These are phyloP conservation scores for Pyracantha coccinea DNA, from an alignment of 331 rosid genomes.

Conservation along the genomic window DNA sequence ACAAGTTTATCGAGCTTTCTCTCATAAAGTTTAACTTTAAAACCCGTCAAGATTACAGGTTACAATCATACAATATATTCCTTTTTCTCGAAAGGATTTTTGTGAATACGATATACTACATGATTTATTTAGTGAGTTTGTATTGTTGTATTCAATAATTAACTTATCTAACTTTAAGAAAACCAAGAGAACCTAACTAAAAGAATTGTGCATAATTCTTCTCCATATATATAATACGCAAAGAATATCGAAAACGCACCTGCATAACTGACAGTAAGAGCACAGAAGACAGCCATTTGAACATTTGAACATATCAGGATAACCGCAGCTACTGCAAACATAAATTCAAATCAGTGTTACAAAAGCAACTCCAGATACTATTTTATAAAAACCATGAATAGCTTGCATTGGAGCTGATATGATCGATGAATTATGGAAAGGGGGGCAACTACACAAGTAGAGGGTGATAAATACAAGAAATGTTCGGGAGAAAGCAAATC, in stretches of 20 bases:
- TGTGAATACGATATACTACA: background rate
- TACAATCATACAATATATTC: background rate
- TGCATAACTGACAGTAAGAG: conserved; percentile 60
- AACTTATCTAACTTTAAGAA: background rate
- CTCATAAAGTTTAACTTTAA: background rate
- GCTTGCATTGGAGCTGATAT: background rate
- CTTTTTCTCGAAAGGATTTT: background rate
- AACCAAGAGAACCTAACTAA: background rate
- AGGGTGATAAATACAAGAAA: no score
- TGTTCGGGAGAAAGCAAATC: background rate
- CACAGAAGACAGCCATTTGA: conserved; percentile 85
- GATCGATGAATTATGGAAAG: background rate
- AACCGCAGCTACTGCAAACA: conserved; percentile 62
- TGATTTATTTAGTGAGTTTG: background rate
- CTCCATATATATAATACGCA: background rate
- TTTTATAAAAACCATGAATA: background rate
- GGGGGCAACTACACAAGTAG: no score
- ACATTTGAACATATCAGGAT: conserved; percentile 60
- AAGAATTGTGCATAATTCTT: background rate
- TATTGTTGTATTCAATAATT: background rate
- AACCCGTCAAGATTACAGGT: background rate
- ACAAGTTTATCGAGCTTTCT: background rate
- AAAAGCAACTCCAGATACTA: background rate
- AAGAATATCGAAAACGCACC: conserved; percentile 26
- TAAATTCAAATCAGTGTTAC: conserved; percentile 9